Evolutionary conservation across 2,329 filamentous ascomycete species (phyloP).

Genomic region (Alternaria brassicae): DNA sequence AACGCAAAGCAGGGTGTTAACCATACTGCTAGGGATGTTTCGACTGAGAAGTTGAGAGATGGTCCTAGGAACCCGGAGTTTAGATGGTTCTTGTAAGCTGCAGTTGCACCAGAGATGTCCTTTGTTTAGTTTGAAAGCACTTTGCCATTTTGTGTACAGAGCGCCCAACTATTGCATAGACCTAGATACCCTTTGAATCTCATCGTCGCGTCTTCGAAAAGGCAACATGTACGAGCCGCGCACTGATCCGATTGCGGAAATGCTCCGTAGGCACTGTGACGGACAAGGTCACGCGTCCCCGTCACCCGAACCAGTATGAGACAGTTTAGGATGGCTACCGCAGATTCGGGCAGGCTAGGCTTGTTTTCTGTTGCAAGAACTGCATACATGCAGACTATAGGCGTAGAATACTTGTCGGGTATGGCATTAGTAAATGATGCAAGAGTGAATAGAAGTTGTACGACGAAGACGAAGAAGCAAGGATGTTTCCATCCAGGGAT

Average conservation of each 20-base stretch:
- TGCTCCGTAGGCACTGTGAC: constrained; percentile 4
- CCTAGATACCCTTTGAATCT: not conserved
- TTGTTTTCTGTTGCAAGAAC: not conserved
- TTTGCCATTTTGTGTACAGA: not conserved
- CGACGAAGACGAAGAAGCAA: not conserved
- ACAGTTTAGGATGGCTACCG: constrained; percentile 1
- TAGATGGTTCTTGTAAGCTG: constrained; percentile 51
- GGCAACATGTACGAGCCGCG: not conserved
- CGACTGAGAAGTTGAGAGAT: constrained; percentile 55
- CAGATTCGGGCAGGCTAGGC: not conserved
- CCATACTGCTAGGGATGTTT: constrained; percentile 60
- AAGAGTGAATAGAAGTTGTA: not conserved
- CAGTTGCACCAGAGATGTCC: not conserved
- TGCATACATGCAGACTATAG: not conserved
- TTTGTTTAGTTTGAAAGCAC: not conserved
- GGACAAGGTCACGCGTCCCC: constrained; percentile 13
- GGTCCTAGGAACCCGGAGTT: constrained; percentile 54
- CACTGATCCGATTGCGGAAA: constrained; percentile 1
- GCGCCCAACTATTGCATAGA: not conserved
- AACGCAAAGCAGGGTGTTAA: constrained; percentile 64
- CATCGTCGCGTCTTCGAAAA: not conserved
- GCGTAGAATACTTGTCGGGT: not conserved
- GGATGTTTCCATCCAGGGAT: not conserved
- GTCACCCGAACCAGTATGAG: constrained; percentile 14
- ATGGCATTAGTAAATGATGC: not conserved